Base-by-base conservation (phyloP, 768 basidiomycete genomes). In the Amanita pseudoporphyria region DNA sequence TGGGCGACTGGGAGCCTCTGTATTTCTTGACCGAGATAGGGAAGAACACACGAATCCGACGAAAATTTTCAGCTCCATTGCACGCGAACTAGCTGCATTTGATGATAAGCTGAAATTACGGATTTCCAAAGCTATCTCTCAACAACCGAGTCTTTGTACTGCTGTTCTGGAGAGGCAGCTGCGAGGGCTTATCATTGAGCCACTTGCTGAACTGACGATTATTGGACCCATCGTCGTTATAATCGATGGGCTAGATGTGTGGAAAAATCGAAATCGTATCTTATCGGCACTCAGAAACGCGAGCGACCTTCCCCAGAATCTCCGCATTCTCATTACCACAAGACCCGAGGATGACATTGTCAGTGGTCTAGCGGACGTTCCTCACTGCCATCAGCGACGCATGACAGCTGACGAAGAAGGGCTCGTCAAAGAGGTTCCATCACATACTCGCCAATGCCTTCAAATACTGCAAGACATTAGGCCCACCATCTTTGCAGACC, bases 221-320 rank as follows among this genome's bases (percentile, higher is more conserved):
- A 46, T 62, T 10, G 64, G 64, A 0, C 67, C 68, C 10, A 40
- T 70, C 2, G 36, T 69, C 9, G 47, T 69, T 6, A 57, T 70
- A 16, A 59, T 70, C 14, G 68, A 71, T 37, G 67, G 57, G 9
- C 54, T 68, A n/a, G 62, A 67, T 30, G 58, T 60, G 45, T 61
- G 62, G 38, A 52, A 56, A 6, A 54, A 61, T 18, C 45, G 51
- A 5, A 3, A n/a, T 26, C 37, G 43, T 21, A 22, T 53, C 18
- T 18, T 49, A 16, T 42, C 43, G 6, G 33, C 46, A 22, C 38
- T 48, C 14, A 19, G 36, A 36, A 36, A 52, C 32, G 41, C 37
- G 30, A 40, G 16, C 7, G 43, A 52, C 12, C 54, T 64, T 14
- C 62, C 62, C 1, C n/a, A 30, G 12, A 59, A 58, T 32, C 57